phyloP scores from a whole-genome alignment of 495 filamentous ascomycete genomes.

The Hyaloscypha bicolor region DNA sequence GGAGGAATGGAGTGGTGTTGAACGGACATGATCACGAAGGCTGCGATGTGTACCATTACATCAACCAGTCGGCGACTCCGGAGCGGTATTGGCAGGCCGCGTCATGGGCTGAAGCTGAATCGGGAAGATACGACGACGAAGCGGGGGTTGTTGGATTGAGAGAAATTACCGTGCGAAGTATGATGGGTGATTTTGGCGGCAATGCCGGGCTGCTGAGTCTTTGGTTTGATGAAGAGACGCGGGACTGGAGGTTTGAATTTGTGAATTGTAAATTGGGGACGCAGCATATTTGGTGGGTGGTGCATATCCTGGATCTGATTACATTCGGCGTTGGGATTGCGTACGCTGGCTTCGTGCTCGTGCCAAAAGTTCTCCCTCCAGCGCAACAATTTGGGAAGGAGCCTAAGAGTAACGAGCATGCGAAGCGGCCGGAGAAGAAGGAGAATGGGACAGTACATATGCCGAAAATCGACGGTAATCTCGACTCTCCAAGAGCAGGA shows the following conservation, averaged over 20 bases:
- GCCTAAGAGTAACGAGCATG: background rate
- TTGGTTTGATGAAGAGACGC: conserved; percentile 76
- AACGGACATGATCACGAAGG: conserved; percentile 96
- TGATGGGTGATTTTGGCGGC: conserved; percentile 95
- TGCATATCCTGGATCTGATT: conserved; percentile 72
- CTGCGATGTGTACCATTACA: conserved; percentile 84
- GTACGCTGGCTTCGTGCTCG: conserved; percentile 23
- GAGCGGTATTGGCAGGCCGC: conserved; percentile 49
- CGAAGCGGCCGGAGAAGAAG: background rate
- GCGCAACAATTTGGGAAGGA: background rate
- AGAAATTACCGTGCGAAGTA: conserved; percentile 93
- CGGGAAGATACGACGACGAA: conserved; percentile 36
- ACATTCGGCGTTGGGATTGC: conserved; percentile 43
- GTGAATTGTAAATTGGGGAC: conserved; percentile 73
- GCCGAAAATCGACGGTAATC: conserved; percentile 5
- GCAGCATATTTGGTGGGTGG: conserved; percentile 94
- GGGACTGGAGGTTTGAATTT: conserved; percentile 83
- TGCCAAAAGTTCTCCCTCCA: background rate
- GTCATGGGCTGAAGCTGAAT: conserved; percentile 41
- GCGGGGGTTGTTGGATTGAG: conserved; percentile 59
- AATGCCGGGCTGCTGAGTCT: conserved; percentile 84
- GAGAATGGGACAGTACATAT: background rate
- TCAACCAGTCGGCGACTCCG: conserved; percentile 48
- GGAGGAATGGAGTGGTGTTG: conserved; percentile 69
- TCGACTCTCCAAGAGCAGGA: conserved; percentile 13